Base-by-base conservation (phyloP, 768 basidiomycete genomes). In the Serendipita sp. region DNA sequence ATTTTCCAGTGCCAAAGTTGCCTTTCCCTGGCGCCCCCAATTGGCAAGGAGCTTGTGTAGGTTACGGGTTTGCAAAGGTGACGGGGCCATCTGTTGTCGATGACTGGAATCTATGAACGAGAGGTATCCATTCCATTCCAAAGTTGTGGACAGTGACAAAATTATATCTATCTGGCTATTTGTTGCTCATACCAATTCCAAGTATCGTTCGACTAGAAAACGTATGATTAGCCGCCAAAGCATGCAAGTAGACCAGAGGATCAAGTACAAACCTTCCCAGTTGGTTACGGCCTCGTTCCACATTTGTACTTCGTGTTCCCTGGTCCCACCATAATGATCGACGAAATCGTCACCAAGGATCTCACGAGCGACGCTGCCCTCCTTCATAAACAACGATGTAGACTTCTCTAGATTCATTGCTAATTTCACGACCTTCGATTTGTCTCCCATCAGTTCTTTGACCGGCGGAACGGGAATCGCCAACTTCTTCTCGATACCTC, bases 281-380 rank as follows among this genome's bases (percentile, higher is more conserved):
- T 82, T 86, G 10, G 94, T 96, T 44, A 95, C 91, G 2, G 91
- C 90, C 69, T 85, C 82, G 69, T 91, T 88, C 86, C 89, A 94
- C 30, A 88, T 70, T 63, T 79, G 83, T 65, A 94, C 84, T 72
- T 95, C 93, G 72, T 97, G 88, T 73, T 91, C 82, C 70, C 95
- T 83, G n/a, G 96, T 98, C 5, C 92, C 94, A 2, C 89, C 91
- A 70, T 83, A 95, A 72, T 99, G 96, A 15, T 98, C 90, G 1
- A 98, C 90, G 70, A 97, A 96, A 28, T 83, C 85, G 70, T 92
- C 77, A 0, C 94, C 95, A 65, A 98, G 84, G 46, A 91, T 78
- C 8, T 73, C 72, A 36, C 96, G 80, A 2, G 96, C 96, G 62
- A 95, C 75, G 69, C 91, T 93, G 13, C 78, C 82, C 2, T 80